Percentiles rank a stretch among this genome's conserved stretches.
Evolutionary conservation across 768 basidiomycete species (phyloP).

Genomic region (Phlegmacium glaucopus): DNA sequence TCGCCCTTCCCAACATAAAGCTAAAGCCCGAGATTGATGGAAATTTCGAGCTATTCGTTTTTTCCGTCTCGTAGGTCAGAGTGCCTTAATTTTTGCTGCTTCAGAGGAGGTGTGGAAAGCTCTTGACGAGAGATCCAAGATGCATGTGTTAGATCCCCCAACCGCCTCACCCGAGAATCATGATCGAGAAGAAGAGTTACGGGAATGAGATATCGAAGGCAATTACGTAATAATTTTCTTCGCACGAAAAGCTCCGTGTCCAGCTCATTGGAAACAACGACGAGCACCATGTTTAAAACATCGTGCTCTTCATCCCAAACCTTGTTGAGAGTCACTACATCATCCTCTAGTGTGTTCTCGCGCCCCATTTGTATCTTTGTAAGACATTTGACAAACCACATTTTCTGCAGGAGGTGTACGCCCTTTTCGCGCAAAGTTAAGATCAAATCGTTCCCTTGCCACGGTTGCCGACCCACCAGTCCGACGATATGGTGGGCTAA

Average conservation of each 20-base stretch:
- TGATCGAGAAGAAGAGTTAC: too few relatives aligned
- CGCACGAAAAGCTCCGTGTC: constrained; percentile 29
- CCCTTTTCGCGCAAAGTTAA: constrained; percentile 32
- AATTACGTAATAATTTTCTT: constrained; percentile 13
- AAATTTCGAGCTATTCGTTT: too few relatives aligned
- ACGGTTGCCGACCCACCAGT: constrained; percentile 85
- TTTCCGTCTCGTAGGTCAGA: too few relatives aligned
- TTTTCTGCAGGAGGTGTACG: constrained; percentile 21
- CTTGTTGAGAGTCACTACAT: constrained; percentile 28
- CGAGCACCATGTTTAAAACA: constrained; percentile 32
- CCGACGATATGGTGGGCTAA: constrained; percentile 87
- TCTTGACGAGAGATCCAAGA: too few relatives aligned
- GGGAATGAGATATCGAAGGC: background rate
- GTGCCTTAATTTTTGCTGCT: too few relatives aligned
- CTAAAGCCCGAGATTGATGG: too few relatives aligned
- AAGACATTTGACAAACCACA: constrained; percentile 1
- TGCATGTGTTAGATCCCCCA: too few relatives aligned
- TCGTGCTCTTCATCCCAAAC: constrained; percentile 34
- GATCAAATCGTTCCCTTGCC: constrained; percentile 50
- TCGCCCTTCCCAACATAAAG: too few relatives aligned
- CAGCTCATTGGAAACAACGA: constrained; percentile 25
- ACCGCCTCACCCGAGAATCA: too few relatives aligned
- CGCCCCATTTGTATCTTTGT: background rate
- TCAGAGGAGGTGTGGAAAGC: too few relatives aligned
- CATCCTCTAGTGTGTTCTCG: constrained; percentile 26